These are phyloP conservation scores for Fusarium azukiicola DNA, from an alignment of 2,329 filamentous ascomycete species.

Conservation along the genomic window DNA sequence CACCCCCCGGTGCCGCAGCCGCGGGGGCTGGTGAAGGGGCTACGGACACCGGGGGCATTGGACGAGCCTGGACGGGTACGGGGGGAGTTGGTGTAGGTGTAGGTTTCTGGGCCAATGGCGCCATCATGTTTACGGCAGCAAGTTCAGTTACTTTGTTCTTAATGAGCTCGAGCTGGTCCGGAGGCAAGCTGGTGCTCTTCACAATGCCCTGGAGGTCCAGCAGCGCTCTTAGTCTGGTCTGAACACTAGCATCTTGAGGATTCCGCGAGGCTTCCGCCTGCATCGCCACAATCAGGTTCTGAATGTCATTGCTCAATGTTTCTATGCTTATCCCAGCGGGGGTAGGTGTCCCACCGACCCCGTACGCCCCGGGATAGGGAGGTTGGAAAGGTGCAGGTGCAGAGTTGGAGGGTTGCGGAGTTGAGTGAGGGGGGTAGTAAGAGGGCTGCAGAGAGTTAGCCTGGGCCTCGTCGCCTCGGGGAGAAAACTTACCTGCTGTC, in stretches of 20 bases:
- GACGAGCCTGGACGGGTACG: slow-evolving; percentile 56
- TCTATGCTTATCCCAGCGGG: slow-evolving; percentile 81
- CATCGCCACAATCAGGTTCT: slow-evolving; percentile 86
- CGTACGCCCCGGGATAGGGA: slow-evolving; percentile 64
- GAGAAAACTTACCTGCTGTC: slow-evolving; percentile 55
- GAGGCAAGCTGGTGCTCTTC: slow-evolving; percentile 87
- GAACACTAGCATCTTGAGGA: slow-evolving; percentile 87
- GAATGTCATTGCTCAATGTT: slow-evolving; percentile 90
- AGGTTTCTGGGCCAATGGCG: slow-evolving; percentile 66
- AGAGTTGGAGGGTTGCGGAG: slow-evolving; percentile 62
- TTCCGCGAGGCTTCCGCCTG: slow-evolving; percentile 88
- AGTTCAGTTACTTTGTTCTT: slow-evolving; percentile 92
- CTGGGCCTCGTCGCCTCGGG: not conserved
- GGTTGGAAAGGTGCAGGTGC: slow-evolving; percentile 66
- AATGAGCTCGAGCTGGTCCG: slow-evolving; percentile 91
- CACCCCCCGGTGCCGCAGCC: slow-evolving; percentile 57
- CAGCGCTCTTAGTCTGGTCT: slow-evolving; percentile 91
- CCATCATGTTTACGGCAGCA: slow-evolving; percentile 80
- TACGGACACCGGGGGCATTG: slow-evolving; percentile 62
- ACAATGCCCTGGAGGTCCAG: slow-evolving; percentile 89
- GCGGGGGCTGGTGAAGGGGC: slow-evolving; percentile 57
- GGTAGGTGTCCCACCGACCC: slow-evolving; percentile 54
- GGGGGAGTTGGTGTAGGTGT: slow-evolving; percentile 64
- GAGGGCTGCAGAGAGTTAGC: slow-evolving; percentile 42
- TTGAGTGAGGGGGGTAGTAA: slow-evolving; percentile 64